Percentiles rank a stretch among this genome's conserved stretches.
Conservation (phyloP, 1,139 yeast genomes). For the Yamadazyma triangularis region DNA sequence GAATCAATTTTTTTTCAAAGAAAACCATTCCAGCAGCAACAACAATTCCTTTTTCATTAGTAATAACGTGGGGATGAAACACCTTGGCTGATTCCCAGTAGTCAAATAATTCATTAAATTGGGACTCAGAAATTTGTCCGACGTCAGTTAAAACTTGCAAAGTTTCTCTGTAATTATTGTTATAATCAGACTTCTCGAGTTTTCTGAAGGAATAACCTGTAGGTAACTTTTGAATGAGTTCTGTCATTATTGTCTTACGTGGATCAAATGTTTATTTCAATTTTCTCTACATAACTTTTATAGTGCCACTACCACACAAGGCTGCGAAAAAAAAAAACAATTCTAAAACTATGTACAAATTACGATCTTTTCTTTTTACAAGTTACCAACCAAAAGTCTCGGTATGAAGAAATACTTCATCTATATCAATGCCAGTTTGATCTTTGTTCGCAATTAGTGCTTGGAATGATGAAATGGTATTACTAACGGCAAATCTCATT, state of each 20-base stretch:
- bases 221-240: no score
- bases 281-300: no score
- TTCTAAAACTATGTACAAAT: no score
- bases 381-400: slow-evolving; percentile 56
- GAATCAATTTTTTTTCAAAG: slow-evolving; percentile 64
- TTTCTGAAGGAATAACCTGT: slow-evolving; percentile 51
- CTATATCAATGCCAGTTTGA: slow-evolving; percentile 21
- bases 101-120: slow-evolving; percentile 39
- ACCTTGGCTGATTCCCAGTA: slow-evolving; percentile 46
- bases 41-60: slow-evolving; percentile 41
- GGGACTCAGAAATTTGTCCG: slow-evolving; percentile 45
- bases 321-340: no score
- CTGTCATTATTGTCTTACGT: no score
- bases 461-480: slow-evolving; percentile 38
- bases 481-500: slow-evolving; percentile 41
- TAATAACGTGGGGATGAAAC: slow-evolving; percentile 61
- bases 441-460: slow-evolving; percentile 28
- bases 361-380: no score
- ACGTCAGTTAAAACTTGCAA: slow-evolving; percentile 59
- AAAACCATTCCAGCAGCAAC: slow-evolving; percentile 47
- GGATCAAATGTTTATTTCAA: no score
- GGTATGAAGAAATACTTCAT: slow-evolving; percentile 54
- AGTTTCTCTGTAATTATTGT: slow-evolving; percentile 45
- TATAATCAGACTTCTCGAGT: slow-evolving; percentile 40
- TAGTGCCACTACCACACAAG: no score